Conservation (phyloP, 495 filamentous ascomycete species). For the Talaromyces stipitatus region DNA sequence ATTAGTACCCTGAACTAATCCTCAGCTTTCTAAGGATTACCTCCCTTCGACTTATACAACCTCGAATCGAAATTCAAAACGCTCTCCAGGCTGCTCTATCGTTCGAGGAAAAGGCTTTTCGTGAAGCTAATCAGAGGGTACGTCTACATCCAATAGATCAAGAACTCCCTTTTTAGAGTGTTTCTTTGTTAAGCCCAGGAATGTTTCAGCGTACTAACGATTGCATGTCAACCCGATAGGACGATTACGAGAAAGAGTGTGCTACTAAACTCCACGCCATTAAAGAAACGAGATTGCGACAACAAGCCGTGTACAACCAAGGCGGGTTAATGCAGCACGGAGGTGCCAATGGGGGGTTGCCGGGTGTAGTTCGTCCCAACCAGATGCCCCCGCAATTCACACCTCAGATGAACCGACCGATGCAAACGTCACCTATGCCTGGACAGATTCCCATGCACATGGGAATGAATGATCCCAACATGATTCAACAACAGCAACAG, state of each 20-base stretch:
- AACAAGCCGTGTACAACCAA: conserved; percentile 28
- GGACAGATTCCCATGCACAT: conserved; percentile 35
- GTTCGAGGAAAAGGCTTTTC: conserved; percentile 42
- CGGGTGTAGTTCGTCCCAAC: conserved; percentile 28
- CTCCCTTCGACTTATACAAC: conserved; percentile 43
- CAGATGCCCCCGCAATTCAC: conserved; percentile 35
- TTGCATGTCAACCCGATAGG: conserved; percentile 15
- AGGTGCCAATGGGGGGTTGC: conserved; percentile 14
- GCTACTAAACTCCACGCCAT: conserved; percentile 43
- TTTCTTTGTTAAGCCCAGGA: neutral
- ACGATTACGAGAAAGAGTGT: conserved; percentile 40
- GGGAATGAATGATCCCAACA: conserved; percentile 36
- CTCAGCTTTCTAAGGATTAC: conserved; percentile 25
- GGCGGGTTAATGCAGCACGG: conserved; percentile 36
- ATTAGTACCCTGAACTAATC: neutral
- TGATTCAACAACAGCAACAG: conserved; percentile 29
- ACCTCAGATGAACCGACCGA: conserved; percentile 44
- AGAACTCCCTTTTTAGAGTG: neutral
- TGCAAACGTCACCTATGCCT: conserved; percentile 46
- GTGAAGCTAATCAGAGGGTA: conserved; percentile 38
- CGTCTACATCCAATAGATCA: conserved; percentile 4
- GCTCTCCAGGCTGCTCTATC: conserved; percentile 37
- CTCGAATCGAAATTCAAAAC: conserved; percentile 31
- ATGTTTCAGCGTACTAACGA: neutral
- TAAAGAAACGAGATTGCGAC: conserved; percentile 36